These are phyloP conservation scores for Debaryomyces udenii DNA, from an alignment of 1,139 yeast species.

Conservation along the genomic window DNA sequence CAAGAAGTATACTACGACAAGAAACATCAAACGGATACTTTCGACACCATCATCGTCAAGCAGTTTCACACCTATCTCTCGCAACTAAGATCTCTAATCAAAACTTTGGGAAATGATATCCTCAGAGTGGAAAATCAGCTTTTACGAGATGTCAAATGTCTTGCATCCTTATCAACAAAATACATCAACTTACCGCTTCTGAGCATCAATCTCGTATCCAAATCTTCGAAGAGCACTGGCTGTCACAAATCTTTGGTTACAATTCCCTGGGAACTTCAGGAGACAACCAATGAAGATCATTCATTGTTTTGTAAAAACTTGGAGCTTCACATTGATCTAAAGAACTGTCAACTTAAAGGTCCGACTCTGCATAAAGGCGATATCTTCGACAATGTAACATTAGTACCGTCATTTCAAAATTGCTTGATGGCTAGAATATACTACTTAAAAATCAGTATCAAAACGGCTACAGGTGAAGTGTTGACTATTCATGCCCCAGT, in stretches of 20 bases:
- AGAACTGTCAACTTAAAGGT: conserved; percentile 29
- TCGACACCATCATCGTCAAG: conserved; percentile 35
- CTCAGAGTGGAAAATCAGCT: conserved; percentile 39
- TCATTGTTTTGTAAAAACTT: conserved; percentile 31
- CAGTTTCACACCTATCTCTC: conserved; percentile 34
- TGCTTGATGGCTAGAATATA: conserved; percentile 58
- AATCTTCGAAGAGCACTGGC: conserved; percentile 22
- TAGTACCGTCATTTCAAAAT: conserved; percentile 61
- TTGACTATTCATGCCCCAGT: conserved; percentile 43
- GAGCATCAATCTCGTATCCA: conserved; percentile 20
- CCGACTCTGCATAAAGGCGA: conserved; percentile 17
- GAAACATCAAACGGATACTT: conserved; percentile 27
- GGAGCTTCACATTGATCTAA: conserved; percentile 29
- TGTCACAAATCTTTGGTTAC: conserved; percentile 22
- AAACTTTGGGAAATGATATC: conserved; percentile 38
- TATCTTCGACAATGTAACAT: conserved; percentile 38
- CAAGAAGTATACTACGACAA: conserved; percentile 27
- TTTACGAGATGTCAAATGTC: conserved; percentile 39
- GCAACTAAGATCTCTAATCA: conserved; percentile 34
- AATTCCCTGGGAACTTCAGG: conserved; percentile 32
- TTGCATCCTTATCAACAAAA: conserved; percentile 40
- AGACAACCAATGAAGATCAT: conserved; percentile 19
- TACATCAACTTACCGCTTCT: conserved; percentile 29
- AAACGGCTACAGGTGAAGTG: conserved; percentile 35
- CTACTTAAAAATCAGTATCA: conserved; percentile 38